Evolutionary conservation across 1,284 basidiomycete genomes (phyloP), one percentile per base, ranked within the genome.

Genomic region (Trametes pubescens): DNA sequence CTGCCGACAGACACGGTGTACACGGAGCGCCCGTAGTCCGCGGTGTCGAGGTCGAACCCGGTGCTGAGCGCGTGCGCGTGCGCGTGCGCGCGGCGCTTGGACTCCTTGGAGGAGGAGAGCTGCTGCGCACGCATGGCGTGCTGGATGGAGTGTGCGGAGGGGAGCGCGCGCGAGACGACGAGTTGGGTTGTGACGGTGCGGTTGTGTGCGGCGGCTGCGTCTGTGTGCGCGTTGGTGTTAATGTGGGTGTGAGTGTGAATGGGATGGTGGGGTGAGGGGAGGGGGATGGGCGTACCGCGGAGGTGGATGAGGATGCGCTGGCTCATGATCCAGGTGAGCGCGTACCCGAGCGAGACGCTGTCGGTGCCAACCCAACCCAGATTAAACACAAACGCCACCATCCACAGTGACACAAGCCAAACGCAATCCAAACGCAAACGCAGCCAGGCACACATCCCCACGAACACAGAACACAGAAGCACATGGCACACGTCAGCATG

Each of bases 321-420:
- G 59, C 71, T 74, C 77, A 79, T 76, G 49, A 79, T 78, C 75
- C 77, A 79, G 4, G 75, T 76, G 21, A 76, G 43, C 3, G 75
- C 69, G 55, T 78, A 78, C 51, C 73, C 77, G 8, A 78, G 65
- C n/a, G 73, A 71, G 14, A 76, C 74, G 7, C 77, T 77, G 53
- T 46, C 4, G 34, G n/a, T 21, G 22, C 9, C 8, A 10, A 16
- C 24, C 9, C 21, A 26, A 14, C 24, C 7, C 6, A 47, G 10
- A 22, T 22, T 43, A 35, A 35, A 57, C 54, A 14, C 52, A 43
- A 38, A 32, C 44, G 26, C 47, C 47, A 21, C 14, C 34, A 13
- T 37, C 38, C 32, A 37, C 18, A 21, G 18, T 51, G 21, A 49
- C 5, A 11, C 7, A 22, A 48, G 16, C 29, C 34, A 51, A 34